Evolutionary conservation across 2,329 filamentous ascomycete species (phyloP).

Genomic region (Penicillium polonicum): DNA sequence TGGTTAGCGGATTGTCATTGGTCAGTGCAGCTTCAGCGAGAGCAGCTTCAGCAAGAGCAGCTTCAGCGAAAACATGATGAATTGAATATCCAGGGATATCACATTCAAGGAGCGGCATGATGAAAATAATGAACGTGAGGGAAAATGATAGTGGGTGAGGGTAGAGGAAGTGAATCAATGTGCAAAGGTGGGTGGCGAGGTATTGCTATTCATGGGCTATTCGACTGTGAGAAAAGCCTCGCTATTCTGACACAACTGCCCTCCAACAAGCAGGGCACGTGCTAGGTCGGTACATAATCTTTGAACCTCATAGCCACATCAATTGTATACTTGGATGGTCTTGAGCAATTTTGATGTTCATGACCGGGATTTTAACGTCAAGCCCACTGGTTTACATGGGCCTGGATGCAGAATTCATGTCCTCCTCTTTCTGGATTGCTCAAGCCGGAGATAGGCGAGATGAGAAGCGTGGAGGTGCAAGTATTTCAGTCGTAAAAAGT

Average conservation of each 20-base stretch:
- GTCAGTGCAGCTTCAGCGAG: background rate
- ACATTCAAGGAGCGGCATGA: background rate
- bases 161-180: background rate
- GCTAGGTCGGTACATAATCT: background rate
- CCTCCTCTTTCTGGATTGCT: slow-evolving; percentile 8
- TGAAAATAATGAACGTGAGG: background rate
- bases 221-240: background rate
- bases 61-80: background rate
- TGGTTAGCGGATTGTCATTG: background rate
- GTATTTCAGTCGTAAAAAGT: slow-evolving; percentile 39
- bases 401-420: slow-evolving; percentile 6
- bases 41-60: no score
- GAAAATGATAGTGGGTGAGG: background rate
- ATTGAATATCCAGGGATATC: background rate
- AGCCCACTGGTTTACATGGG: slow-evolving; percentile 25
- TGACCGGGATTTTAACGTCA: slow-evolving; percentile 7
- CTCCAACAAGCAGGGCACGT: background rate
- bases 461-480: slow-evolving; percentile 28
- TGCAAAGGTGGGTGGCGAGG: slow-evolving; percentile 13
- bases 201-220: slow-evolving; percentile 23
- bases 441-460: slow-evolving; percentile 21
- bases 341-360: slow-evolving; percentile 8
- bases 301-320: background rate
- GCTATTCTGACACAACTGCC: background rate
- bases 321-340: slow-evolving; percentile 2